These are phyloP conservation scores for Serendipita indica DNA, from an alignment of 768 basidiomycete species.

Conservation along the genomic window DNA sequence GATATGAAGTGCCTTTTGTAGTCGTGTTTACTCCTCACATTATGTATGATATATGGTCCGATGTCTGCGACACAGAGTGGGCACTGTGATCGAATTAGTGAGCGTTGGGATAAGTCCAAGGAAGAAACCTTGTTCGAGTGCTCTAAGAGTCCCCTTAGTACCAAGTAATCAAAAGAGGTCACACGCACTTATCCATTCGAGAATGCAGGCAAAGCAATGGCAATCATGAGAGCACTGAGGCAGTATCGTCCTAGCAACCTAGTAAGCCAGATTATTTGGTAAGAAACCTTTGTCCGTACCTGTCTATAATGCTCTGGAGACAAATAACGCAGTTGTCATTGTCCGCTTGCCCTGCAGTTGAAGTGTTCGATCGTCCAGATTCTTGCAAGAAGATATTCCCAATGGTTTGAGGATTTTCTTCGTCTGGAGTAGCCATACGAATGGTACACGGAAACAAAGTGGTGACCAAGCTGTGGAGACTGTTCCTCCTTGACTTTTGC, in stretches of 20 bases:
- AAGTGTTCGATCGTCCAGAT: neutral
- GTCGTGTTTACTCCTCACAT: slow-evolving; percentile 60
- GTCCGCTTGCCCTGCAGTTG: no score
- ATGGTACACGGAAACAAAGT: neutral
- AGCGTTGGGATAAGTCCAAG: neutral
- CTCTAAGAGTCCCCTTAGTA: slow-evolving; percentile 11
- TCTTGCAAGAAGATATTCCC: neutral
- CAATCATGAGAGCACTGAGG: slow-evolving; percentile 73
- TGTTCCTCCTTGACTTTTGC: neutral
- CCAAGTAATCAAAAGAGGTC: neutral
- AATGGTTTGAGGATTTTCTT: neutral
- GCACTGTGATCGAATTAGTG: slow-evolving; percentile 11
- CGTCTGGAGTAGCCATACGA: neutral
- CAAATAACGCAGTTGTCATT: slow-evolving; percentile 75
- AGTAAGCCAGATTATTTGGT: neutral
- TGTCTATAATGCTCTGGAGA: slow-evolving; percentile 57
- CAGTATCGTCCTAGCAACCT: slow-evolving; percentile 44
- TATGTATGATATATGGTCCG: slow-evolving; percentile 61
- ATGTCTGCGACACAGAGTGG: slow-evolving; percentile 18
- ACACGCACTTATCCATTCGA: slow-evolving; percentile 67
- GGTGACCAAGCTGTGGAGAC: neutral
- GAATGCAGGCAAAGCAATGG: slow-evolving; percentile 85
- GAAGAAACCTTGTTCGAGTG: slow-evolving; percentile 19
- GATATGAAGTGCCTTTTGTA: slow-evolving; percentile 67
- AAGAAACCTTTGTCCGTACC: neutral